A percentile compares a stretch with the other conserved stretches of the same genome.
phyloP scores from a whole-genome alignment of 139 green algal genomes.

The Micromonas commoda region DNA sequence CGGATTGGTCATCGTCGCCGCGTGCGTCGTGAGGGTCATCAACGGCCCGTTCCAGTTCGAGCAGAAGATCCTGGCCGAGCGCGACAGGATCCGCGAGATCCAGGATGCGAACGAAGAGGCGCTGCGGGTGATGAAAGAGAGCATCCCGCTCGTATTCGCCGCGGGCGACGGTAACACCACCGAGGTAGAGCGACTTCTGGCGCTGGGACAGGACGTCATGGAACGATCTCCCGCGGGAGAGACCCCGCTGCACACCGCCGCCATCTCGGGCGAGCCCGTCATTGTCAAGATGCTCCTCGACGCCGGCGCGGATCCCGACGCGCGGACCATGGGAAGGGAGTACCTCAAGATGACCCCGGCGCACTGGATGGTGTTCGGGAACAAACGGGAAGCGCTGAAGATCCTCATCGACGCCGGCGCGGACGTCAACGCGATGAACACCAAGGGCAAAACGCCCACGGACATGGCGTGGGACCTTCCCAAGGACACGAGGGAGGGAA shows the following conservation, averaged over 20 bases:
- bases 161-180: slow-evolving; percentile 4
- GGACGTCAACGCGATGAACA: slow-evolving; percentile 38
- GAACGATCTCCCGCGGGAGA: not conserved
- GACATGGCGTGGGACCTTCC: slow-evolving; percentile 72
- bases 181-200: not conserved
- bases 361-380: slow-evolving; percentile 16
- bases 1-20: too few relatives aligned
- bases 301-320: slow-evolving; percentile 8
- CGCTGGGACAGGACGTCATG: not conserved
- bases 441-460: slow-evolving; percentile 82
- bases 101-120: not conserved
- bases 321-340: slow-evolving; percentile 1
- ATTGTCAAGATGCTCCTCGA: not conserved
- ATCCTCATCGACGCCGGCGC: slow-evolving; percentile 41
- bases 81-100: too few relatives aligned
- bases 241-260: slow-evolving; percentile 26
- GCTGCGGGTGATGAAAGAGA: not conserved
- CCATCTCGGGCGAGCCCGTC: not conserved
- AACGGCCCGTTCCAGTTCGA: too few relatives aligned
- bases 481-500: too few relatives aligned
- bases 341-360: not conserved
- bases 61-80: too few relatives aligned
- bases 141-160: slow-evolving; percentile 6
- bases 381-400: slow-evolving; percentile 31
- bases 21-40: too few relatives aligned